Conservation (phyloP, 2,329 filamentous ascomycete genomes). For the Penicillium polonicum region DNA sequence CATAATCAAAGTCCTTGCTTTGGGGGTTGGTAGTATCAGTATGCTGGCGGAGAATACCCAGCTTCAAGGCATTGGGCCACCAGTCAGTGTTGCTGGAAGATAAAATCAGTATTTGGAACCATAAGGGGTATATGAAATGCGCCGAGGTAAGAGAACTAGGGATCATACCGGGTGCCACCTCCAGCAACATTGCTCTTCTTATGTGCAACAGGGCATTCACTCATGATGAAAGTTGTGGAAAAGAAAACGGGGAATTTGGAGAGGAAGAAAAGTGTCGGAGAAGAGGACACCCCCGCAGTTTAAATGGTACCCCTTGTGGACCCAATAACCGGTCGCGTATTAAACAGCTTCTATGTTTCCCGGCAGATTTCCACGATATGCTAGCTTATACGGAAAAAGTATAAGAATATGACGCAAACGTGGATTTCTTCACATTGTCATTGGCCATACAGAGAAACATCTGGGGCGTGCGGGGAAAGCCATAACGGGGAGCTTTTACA, state of each 20-base stretch:
- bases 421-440: neutral
- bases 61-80: constrained; percentile 68
- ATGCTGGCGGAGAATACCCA: constrained; percentile 74
- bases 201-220: constrained; percentile 31
- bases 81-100: constrained; percentile 61
- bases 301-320: constrained; percentile 5
- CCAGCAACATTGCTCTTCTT: constrained; percentile 47
- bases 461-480: constrained; percentile 11
- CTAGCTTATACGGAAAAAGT: neutral
- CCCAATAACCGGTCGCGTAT: constrained; percentile 4
- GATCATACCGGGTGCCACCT: constrained; percentile 55
- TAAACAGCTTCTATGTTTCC: neutral
- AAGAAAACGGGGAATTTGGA: neutral
- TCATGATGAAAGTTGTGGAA: constrained; percentile 19
- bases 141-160: neutral
- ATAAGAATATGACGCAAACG: neutral
- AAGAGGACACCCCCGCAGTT: constrained; percentile 8
- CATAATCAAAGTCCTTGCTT: constrained; percentile 68
- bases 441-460: constrained; percentile 1
- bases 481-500: neutral
- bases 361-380: neutral
- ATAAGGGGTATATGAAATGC: neutral
- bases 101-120: neutral
- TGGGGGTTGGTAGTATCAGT: constrained; percentile 63
- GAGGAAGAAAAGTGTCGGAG: neutral